phyloP scores from a whole-genome alignment of 371 early-diverging fungal species.

The Gilbertella persicaria region DNA sequence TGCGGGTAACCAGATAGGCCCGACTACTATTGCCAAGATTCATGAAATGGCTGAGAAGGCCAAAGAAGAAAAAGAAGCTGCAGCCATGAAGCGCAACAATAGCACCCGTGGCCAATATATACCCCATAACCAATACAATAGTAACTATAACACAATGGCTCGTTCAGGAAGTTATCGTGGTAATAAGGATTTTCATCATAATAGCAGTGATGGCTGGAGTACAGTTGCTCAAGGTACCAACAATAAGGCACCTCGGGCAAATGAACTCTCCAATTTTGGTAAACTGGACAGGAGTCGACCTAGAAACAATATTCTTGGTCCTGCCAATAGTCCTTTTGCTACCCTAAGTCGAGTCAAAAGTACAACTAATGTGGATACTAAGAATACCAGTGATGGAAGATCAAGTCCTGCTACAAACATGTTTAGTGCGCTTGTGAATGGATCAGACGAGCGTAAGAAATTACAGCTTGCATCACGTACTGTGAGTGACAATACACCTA shows the following conservation, averaged over 20 bases:
- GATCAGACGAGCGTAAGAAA: constrained; percentile 33
- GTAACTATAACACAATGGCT: constrained; percentile 42
- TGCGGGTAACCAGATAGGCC: constrained; percentile 61
- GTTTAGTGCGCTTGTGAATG: constrained; percentile 54
- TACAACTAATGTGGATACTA: constrained; percentile 31
- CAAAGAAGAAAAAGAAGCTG: constrained; percentile 61
- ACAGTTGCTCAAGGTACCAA: constrained; percentile 58
- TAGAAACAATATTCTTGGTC: constrained; percentile 57
- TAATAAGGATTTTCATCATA: constrained; percentile 31
- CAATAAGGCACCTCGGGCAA: constrained; percentile 36
- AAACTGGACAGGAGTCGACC: constrained; percentile 69
- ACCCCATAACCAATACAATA: constrained; percentile 24
- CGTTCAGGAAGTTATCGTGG: constrained; percentile 68
- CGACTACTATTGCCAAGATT: constrained; percentile 89
- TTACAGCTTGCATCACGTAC: constrained; percentile 35
- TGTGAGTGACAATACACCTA: constrained; percentile 21
- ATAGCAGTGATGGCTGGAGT: constrained; percentile 69
- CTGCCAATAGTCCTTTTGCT: constrained; percentile 63
- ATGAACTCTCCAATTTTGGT: constrained; percentile 81
- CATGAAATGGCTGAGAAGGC: constrained; percentile 74
- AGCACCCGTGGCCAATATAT: constrained; percentile 61
- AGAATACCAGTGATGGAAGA: constrained; percentile 25
- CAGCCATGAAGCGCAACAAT: constrained; percentile 65
- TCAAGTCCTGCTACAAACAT: constrained; percentile 54
- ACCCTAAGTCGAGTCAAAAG: constrained; percentile 36